Evolutionary conservation across 116 monocot species (phyloP), one percentile per base, ranked within the genome.

Genomic region (Iris pallida): DNA sequence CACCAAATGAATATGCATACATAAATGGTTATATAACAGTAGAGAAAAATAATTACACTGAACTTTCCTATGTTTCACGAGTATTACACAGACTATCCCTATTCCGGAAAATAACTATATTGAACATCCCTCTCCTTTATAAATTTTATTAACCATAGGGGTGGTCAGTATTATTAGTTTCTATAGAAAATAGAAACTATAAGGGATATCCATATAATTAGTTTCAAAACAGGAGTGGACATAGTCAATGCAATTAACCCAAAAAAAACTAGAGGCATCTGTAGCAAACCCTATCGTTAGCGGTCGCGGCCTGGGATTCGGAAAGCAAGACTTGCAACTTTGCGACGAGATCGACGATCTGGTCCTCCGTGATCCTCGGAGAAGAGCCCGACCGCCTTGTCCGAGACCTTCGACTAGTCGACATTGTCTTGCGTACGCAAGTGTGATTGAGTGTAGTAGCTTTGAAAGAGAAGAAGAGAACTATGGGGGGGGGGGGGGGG

Each of bases 351-450:
- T 92, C 83, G 11, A 59, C 66, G 64, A 92, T 86, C 71, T 92
- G 92, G n/a, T 92, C 88, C 2, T 83, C 88, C n/a, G 81, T 79
- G 71, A 88, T 92, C 74, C 81, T 73, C 8, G 80, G 65, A 17
- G 69, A 57, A 18, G 83, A 80, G 79, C 72, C 76, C 7, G 81
- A 69, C 66, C 74, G 81, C 78, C 79, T 73, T 0, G 85, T 81
- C 12, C 82, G 46, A 5, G 81, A 74, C 55, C 92, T 85, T 64
- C 88, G 61, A 74, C 81, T 72, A 13, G n/a, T n/a, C n/a, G 92
- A 92, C 92, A 92, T 88, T 13, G 54, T 77, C 13, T n/a, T 41
- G 9, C 7, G 41, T n/a, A n/a, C n/a, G n/a, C n/a, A n/a, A n/a
- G n/a, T 30, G 30, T 30, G 30, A 30, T 30, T 3, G 30, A 30